Percentiles rank a stretch among this genome's conserved stretches.
Conservation (phyloP, 202 grass and related monocot species). For the Cymbopogon flexuosus region DNA sequence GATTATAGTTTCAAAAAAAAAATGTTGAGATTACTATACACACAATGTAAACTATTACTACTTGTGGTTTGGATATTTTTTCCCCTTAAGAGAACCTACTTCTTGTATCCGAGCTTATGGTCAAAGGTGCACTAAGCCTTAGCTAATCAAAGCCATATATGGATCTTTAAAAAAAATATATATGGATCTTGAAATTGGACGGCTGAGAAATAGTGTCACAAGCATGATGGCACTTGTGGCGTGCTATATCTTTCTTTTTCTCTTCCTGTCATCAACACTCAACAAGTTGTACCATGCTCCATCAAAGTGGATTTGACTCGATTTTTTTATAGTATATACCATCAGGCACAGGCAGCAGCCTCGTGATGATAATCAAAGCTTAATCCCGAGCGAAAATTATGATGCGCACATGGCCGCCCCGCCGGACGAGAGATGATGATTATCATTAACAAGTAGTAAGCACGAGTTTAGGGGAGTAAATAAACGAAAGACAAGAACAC, state of each 20-base stretch:
- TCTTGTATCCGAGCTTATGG: no score
- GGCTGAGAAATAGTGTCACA: neutral
- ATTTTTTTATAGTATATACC: neutral
- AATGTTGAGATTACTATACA: no score
- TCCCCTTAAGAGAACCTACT: no score
- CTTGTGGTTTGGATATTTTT: no score
- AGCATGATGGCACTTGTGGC: neutral
- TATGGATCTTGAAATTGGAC: neutral
- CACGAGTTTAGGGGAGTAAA: neutral
- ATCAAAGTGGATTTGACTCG: neutral
- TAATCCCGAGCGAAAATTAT: neutral
- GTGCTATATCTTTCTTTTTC: neutral
- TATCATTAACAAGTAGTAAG: neutral
- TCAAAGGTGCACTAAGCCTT: no score
- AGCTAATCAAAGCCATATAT: no score
- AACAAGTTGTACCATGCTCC: no score
- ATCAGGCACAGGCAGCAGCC: neutral
- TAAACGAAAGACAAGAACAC: neutral
- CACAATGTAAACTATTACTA: no score
- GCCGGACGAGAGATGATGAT: neutral
- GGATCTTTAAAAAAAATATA: no score
- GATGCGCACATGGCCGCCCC: neutral
- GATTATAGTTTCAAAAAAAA: no score
- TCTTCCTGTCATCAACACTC: neutral
- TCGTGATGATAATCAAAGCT: neutral